Evolutionary conservation across 768 basidiomycete species (phyloP), one percentile per base, ranked within the genome.

Genomic region (Phlebiopsis gigantea): DNA sequence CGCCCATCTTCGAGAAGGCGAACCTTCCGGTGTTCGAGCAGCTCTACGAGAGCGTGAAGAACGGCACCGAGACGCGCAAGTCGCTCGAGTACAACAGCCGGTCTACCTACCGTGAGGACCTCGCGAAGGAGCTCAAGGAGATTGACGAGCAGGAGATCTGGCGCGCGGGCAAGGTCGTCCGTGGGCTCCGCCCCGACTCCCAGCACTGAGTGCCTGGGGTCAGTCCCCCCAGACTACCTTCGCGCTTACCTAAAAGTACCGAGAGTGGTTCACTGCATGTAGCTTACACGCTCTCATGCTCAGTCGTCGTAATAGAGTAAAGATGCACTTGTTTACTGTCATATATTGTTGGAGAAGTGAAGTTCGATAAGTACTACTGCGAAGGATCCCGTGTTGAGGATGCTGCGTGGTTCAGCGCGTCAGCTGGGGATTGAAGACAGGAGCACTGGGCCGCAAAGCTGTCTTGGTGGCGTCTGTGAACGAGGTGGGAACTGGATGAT

Each of bases 71-170:
- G 82, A 98, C 97, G 29, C 88, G 93, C 73, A 96, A 95, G 70
- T 86, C 93, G 34, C 85, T 99, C 66, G 93, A 97, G 69, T 99
- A 91, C 83, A 98, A 98, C 71, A 86, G 88, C 42, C 87, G 93
- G 53, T 71, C 81, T 61, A 96, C 94, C 1, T 99, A 99, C 78
- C 89, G 95, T 61, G 76, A 91, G 71, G 94, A 96, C 67, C 86
- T 98, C 60, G 87, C 87, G 62, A 87, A 83, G 77, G 96, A 98
- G 75, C 81, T 96, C 58, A 87, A 83, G 68, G 93, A 90, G 72
- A 98, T 99, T 67, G 87, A 98, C 75, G 85, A 93, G 74, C 96
- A 98, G 75, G 96, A 98, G 79, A 98, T 98, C 72, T 98, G 96
- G 96, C 79, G 93, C 59, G 95, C 96, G 61, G 94, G 94, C 76